Base-by-base conservation (phyloP, 2,329 filamentous ascomycete genomes). In the Neoarthrinium moseri region DNA sequence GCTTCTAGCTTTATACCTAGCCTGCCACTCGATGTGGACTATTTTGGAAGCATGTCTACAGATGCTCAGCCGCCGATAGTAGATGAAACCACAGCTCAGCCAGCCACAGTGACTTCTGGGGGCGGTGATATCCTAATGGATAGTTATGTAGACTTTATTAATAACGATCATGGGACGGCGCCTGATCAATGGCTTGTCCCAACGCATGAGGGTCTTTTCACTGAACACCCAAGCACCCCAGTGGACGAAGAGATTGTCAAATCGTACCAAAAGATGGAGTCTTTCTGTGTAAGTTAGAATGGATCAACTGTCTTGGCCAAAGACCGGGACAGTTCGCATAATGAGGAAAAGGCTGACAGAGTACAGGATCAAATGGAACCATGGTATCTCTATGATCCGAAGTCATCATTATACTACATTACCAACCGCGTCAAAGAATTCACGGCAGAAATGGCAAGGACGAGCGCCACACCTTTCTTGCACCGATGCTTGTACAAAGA, bases 381-480 rank as follows among this genome's bases (percentile, higher is more conserved):
- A 17, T 63, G 57, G 60, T 42, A 60, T 24, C 29, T 59, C 8
- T 57, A 64, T 41, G 63, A 65, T 29, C 50, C 62, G 4, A 61
- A 46, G 6, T 54, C 55, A 7, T 47, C 52, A 3, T 33, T 59
- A 3, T 42, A 60, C 51, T 60, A 58, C 45, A 43, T 63, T 15
- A n/a, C 55, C 10, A 49, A 49, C 33, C 54, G 54, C 5, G 36
- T 63, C 7, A 63, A 62, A 49, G 41, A 35, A 20, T 64, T 62
- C 42, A 43, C 48, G 3, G 39, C 15, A 13, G 56, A 61, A 30
- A 52, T 60, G 27, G 63, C 61, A 4, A 48, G 47, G 10, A 49
- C 46, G n/a, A 63, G 56, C 27, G 36, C 48, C 20, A 62, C 61
- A 1, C 56, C 60, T 7, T 66, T 62, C 38, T 47, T 66, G 37